Percentiles rank a stretch among this genome's conserved stretches.
Evolutionary conservation across 306 rosid genomes (phyloP).

Genomic region (Castanea mollissima): DNA sequence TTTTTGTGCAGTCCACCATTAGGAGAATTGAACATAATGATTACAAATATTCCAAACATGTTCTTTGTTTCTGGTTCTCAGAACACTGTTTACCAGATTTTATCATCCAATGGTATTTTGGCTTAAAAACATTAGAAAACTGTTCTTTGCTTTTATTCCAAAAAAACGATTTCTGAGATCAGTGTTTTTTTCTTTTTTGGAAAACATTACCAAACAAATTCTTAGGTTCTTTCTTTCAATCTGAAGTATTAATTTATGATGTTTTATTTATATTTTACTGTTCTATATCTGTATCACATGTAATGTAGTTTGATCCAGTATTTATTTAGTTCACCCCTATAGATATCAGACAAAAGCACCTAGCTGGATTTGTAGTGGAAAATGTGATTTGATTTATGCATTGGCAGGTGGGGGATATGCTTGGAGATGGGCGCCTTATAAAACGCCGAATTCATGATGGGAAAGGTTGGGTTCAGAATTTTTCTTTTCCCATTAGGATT

Average conservation of each 20-base stretch:
- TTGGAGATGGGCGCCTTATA: conserved; percentile 94
- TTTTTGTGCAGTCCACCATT: too few species aligned
- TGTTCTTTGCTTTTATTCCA: too few species aligned
- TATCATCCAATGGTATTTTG: too few species aligned
- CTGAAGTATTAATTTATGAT: not conserved
- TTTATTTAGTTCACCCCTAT: not conserved
- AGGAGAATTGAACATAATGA: too few species aligned
- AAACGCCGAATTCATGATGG: conserved; percentile 91
- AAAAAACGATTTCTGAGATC: too few species aligned
- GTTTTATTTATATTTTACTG: not conserved
- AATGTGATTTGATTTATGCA: conserved; percentile 25
- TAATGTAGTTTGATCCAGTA: not conserved
- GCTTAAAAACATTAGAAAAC: too few species aligned
- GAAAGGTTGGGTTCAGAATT: conserved; percentile 53
- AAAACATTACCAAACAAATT: too few species aligned
- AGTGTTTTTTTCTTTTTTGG: too few species aligned
- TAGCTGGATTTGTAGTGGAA: not conserved
- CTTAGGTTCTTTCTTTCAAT: not conserved
- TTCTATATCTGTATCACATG: not conserved
- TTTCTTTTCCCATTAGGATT: conserved; percentile 8
- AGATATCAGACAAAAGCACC: not conserved
- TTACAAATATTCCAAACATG: too few species aligned
- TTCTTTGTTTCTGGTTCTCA: too few species aligned
- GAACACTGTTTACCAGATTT: too few species aligned
- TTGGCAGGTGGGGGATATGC: conserved; percentile 90